Evolutionary conservation across 139 green algal genomes (phyloP).

Genomic region (Pleodorina starrii): DNA sequence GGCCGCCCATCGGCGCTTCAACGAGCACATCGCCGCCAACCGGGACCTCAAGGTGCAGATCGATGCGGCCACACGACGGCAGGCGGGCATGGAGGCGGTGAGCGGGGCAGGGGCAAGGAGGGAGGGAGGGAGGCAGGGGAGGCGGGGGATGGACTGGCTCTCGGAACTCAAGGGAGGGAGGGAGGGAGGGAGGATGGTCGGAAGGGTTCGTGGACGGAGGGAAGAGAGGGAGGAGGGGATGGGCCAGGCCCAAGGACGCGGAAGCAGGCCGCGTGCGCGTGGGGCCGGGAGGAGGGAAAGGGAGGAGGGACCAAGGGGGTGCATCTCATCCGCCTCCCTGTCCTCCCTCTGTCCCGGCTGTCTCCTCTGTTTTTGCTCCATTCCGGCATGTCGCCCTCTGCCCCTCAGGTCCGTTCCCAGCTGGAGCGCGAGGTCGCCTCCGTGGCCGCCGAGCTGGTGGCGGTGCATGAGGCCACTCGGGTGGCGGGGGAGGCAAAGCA

Average conservation of each 20-base stretch:
- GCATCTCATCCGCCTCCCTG: no score
- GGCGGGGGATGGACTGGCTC: no score
- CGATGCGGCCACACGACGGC: constrained; percentile 50
- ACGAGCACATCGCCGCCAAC: constrained; percentile 58
- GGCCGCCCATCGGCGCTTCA: constrained; percentile 47
- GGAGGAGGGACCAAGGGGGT: no score
- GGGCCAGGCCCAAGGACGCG: no score
- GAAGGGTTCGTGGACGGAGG: not conserved
- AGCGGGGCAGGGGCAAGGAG: not conserved
- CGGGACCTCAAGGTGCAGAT: constrained; percentile 56
- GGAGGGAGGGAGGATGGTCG: no score
- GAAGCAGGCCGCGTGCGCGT: no score
- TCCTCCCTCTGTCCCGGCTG: not conserved
- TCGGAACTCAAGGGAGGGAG: no score
- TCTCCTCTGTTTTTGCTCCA: no score
- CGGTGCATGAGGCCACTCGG: not conserved
- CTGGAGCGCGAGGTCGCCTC: constrained; percentile 57
- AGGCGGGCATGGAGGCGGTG: constrained; percentile 51
- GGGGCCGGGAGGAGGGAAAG: no score
- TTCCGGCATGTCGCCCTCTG: no score
- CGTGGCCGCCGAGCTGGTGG: not conserved
- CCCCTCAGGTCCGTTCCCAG: constrained; percentile 33
- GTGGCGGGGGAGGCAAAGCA: constrained; percentile 49
- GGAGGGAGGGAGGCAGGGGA: no score
- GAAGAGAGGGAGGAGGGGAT: not conserved